Evolutionary conservation across 1,284 basidiomycete genomes (phyloP).

Genomic region (Ceratobasidium theobromae): DNA sequence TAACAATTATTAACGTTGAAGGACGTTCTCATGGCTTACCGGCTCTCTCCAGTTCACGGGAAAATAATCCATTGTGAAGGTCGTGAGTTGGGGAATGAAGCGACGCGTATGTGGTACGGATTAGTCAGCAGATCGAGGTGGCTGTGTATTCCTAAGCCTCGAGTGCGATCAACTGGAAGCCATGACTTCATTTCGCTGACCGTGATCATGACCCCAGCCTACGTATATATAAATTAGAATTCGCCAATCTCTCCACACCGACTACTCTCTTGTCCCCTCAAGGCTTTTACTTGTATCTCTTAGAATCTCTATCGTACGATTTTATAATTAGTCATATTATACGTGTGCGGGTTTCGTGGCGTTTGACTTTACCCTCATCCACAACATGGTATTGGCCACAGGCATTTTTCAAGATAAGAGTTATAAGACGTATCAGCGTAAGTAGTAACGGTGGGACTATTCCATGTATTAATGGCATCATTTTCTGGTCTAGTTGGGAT

Average conservation of each 20-base stretch:
- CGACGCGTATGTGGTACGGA: slow-evolving; percentile 31
- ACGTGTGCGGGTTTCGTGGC: too few relatives aligned
- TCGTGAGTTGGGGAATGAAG: slow-evolving; percentile 22
- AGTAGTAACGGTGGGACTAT: neutral
- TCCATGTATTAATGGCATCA: neutral
- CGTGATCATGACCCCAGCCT: too few relatives aligned
- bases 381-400: neutral
- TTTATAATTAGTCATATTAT: too few relatives aligned
- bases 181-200: too few relatives aligned
- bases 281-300: too few relatives aligned
- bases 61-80: slow-evolving; percentile 69
- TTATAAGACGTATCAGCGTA: slow-evolving; percentile 18
- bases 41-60: slow-evolving; percentile 78
- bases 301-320: too few relatives aligned
- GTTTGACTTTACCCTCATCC: neutral
- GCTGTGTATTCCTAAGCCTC: neutral
- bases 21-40: slow-evolving; percentile 48
- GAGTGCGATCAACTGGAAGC: too few relatives aligned
- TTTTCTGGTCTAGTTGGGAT: neutral
- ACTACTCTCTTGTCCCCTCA: too few relatives aligned
- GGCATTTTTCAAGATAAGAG: neutral
- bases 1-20: neutral
- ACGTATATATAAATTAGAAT: too few relatives aligned
- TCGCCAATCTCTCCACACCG: too few relatives aligned
- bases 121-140: neutral